Evolutionary conservation across 768 basidiomycete genomes (phyloP).

Genomic region (Boletus tomentosulus): DNA sequence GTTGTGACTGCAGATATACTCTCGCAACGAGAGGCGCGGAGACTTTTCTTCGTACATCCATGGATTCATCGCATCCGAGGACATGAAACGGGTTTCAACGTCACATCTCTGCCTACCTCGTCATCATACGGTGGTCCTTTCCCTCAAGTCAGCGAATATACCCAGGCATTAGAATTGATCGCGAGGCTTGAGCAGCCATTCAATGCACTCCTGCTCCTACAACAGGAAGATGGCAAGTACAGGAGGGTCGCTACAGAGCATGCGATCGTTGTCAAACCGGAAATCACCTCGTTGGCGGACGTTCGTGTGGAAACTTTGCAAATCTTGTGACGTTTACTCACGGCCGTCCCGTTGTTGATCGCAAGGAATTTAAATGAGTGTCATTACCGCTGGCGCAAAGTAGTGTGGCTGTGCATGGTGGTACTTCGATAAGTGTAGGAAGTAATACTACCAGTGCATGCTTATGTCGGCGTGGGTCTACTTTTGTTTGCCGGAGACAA

Average conservation of each 20-base stretch:
- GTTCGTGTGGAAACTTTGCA: conserved; percentile 1
- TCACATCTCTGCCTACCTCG: background rate
- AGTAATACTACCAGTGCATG: too few species aligned
- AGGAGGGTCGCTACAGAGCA: conserved; percentile 15
- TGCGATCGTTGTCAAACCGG: conserved; percentile 1
- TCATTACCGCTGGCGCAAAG: too few species aligned
- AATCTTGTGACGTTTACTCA: background rate
- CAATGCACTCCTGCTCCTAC: conserved; percentile 1
- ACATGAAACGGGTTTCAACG: background rate
- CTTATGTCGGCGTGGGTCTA: conserved; percentile 35
- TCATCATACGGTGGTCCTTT: background rate
- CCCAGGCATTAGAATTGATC: conserved; percentile 2
- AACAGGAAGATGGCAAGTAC: conserved; percentile 5
- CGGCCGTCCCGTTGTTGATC: too few species aligned
- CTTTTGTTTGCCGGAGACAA: conserved; percentile 40
- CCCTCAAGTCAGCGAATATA: background rate
- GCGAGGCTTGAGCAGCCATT: conserved; percentile 4
- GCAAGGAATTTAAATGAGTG: too few species aligned
- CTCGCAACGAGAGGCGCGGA: background rate
- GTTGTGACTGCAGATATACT: background rate
- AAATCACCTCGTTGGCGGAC: background rate
- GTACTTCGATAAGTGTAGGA: too few species aligned
- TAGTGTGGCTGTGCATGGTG: too few species aligned
- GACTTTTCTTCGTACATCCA: conserved; percentile 2
- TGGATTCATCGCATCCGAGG: conserved; percentile 5